phyloP scores from a whole-genome alignment of 495 filamentous ascomycete species.

The Evansstolkia leycettana region DNA sequence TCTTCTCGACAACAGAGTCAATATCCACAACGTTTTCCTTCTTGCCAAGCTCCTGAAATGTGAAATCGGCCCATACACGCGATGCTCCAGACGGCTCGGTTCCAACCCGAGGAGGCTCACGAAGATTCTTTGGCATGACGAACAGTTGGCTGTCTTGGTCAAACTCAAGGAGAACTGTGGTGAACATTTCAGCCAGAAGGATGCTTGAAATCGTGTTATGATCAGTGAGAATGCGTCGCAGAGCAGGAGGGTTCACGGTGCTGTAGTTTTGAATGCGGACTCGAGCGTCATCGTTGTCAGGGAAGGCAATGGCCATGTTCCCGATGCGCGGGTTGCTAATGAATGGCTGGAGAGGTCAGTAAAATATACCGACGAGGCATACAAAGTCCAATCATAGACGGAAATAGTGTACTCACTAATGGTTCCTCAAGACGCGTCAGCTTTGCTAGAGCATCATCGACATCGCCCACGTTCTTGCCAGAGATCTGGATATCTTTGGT shows the following conservation, averaged over 20 bases:
- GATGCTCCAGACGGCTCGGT: constrained; percentile 5
- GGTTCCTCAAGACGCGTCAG: constrained; percentile 53
- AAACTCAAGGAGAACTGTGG: constrained; percentile 6
- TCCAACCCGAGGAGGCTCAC: constrained; percentile 3
- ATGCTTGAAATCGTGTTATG: not conserved
- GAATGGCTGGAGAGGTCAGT: constrained; percentile 3
- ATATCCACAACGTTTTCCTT: constrained; percentile 6
- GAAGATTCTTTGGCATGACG: constrained; percentile 5
- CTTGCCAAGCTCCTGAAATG: constrained; percentile 12
- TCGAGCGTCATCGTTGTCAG: not conserved
- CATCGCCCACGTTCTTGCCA: constrained; percentile 30
- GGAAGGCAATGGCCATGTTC: constrained; percentile 3
- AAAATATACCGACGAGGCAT: not conserved
- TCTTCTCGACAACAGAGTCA: constrained; percentile 3
- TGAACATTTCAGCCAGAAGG: constrained; percentile 8
- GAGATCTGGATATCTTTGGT: constrained; percentile 10
- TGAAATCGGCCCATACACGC: constrained; percentile 14
- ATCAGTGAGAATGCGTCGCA: constrained; percentile 11
- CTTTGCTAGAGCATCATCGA: constrained; percentile 55
- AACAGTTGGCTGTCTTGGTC: constrained; percentile 4
- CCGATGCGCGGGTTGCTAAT: constrained; percentile 1
- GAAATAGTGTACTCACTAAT: constrained; percentile 7
- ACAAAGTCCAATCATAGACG: too few relatives aligned
- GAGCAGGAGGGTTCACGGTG: constrained; percentile 5
- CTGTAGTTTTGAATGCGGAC: constrained; percentile 8